These are phyloP conservation scores for Plasmodium cynomolgi DNA, from an alignment of 169 alveolate species.

Conservation along the genomic window DNA sequence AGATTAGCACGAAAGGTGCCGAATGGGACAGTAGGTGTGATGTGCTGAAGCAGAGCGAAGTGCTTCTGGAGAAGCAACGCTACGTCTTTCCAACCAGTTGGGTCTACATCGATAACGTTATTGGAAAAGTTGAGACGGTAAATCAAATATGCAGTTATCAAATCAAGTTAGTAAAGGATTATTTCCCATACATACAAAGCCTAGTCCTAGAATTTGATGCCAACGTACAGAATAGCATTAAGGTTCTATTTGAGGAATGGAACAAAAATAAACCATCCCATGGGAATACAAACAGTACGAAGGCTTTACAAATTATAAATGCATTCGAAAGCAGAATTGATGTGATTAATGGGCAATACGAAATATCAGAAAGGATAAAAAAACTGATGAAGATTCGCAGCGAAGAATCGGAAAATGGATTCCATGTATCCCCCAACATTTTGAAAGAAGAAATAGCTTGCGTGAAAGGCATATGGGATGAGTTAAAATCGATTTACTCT, in stretches of 20 bases:
- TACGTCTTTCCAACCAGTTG: conserved; percentile 93
- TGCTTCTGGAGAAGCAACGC: conserved; percentile 92
- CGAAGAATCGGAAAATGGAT: conserved; percentile 86
- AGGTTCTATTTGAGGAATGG: conserved; percentile 71
- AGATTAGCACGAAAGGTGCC: conserved; percentile 87
- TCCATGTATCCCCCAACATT: conserved; percentile 88
- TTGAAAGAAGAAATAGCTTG: conserved; percentile 90
- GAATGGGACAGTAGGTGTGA: conserved; percentile 92
- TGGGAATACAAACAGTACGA: conserved; percentile 60
- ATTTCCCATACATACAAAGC: conserved; percentile 64
- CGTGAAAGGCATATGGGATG: conserved; percentile 93
- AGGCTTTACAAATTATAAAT: conserved; percentile 70
- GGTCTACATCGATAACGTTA: conserved; percentile 93
- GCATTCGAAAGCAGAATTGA: conserved; percentile 59
- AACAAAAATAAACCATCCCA: conserved; percentile 68
- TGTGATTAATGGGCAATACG: conserved; percentile 25
- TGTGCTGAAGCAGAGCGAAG: conserved; percentile 90
- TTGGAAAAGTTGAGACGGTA: conserved; percentile 94
- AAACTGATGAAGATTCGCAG: conserved; percentile 41
- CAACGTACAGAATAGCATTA: conserved; percentile 58
- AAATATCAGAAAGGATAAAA: conserved; percentile 37
- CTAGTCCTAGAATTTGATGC: conserved; percentile 62
- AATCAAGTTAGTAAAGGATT: conserved; percentile 70
- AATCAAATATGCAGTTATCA: conserved; percentile 81
- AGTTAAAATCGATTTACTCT: conserved; percentile 87